Percentiles rank a stretch among this genome's conserved stretches.
Conservation (phyloP, 305 asterid species). For the Ruellia speciosa region DNA sequence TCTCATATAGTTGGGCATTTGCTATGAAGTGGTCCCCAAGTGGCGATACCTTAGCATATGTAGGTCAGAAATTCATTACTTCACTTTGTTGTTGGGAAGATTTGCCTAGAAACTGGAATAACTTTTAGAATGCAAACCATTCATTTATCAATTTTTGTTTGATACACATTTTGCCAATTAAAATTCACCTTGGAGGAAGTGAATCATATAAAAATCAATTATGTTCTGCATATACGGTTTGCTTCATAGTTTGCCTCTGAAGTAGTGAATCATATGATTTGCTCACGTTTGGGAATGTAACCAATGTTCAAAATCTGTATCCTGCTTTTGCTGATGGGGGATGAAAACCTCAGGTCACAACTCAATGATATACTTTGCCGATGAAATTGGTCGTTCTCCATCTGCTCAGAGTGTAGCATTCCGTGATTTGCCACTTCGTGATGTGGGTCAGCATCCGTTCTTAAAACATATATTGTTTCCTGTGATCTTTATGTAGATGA, state of each 20-base stretch:
- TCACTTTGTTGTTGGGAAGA: constrained; percentile 16
- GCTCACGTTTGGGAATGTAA: not conserved
- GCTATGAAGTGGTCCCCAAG: constrained; percentile 96
- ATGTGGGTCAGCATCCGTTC: constrained; percentile 99
- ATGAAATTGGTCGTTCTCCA: constrained; percentile 94
- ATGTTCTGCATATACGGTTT: constrained; percentile 1
- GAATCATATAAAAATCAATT: constrained; percentile 5
- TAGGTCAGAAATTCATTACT: constrained; percentile 56
- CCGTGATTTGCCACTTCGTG: constrained; percentile 99
- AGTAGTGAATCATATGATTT: not conserved
- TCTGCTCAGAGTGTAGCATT: constrained; percentile 89
- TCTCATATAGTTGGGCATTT: constrained; percentile 88
- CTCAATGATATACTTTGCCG: constrained; percentile 93
- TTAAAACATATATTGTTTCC: constrained; percentile 25
- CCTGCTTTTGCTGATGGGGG: constrained; percentile 20
- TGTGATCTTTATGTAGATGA: constrained; percentile 22
- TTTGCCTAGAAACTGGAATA: constrained; percentile 12
- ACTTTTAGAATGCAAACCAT: constrained; percentile 5
- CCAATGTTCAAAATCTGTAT: not conserved
- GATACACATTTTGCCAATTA: not conserved
- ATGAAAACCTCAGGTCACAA: constrained; percentile 62
- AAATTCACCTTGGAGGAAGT: not conserved
- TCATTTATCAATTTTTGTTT: not conserved
- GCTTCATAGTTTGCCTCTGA: too few relatives aligned
- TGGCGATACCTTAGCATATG: constrained; percentile 87